Evolutionary conservation across 805 yeast genomes (phyloP).

Genomic region (Candida piceae): DNA sequence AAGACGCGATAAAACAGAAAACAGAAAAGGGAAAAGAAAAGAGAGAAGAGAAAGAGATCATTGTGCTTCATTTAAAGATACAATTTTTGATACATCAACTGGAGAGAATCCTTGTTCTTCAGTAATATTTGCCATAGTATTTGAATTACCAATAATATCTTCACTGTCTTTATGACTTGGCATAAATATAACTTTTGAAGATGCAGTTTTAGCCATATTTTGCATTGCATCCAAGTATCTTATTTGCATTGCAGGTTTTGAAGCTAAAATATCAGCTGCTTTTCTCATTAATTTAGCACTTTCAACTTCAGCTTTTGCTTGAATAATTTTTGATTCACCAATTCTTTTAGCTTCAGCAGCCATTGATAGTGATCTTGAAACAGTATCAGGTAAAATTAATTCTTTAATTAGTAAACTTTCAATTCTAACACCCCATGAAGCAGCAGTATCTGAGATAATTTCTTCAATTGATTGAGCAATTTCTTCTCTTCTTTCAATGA

Average conservation of each 20-base stretch:
- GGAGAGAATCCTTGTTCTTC: slow-evolving; percentile 9
- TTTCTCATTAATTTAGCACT: slow-evolving; percentile 71
- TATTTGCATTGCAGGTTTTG: slow-evolving; percentile 75
- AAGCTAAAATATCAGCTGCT: slow-evolving; percentile 71
- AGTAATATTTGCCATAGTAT: slow-evolving; percentile 1
- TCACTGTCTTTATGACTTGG: slow-evolving; percentile 45
- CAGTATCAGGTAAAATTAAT: slow-evolving; percentile 47
- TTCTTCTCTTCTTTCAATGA: slow-evolving; percentile 68
- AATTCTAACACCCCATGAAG: slow-evolving; percentile 65
- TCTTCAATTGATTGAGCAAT: slow-evolving; percentile 60
- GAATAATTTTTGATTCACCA: slow-evolving; percentile 71
- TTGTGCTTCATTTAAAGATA: slow-evolving; percentile 2
- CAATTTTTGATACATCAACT: background rate
- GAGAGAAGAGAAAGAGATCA: too few species aligned
- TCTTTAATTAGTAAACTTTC: slow-evolving; percentile 69
- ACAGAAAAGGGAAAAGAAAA: too few species aligned
- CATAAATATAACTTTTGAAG: slow-evolving; percentile 71
- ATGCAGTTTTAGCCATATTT: slow-evolving; percentile 57
- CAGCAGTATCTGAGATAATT: slow-evolving; percentile 56
- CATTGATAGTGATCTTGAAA: slow-evolving; percentile 58
- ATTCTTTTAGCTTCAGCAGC: slow-evolving; percentile 74
- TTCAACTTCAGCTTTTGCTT: slow-evolving; percentile 73
- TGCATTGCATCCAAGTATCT: slow-evolving; percentile 77
- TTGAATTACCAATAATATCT: slow-evolving; percentile 1
- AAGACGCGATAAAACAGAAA: too few species aligned